A percentile compares a stretch with the other conserved stretches of the same genome.
phyloP scores from a whole-genome alignment of 2,329 filamentous ascomycete species.

The Diplodia seriata region DNA sequence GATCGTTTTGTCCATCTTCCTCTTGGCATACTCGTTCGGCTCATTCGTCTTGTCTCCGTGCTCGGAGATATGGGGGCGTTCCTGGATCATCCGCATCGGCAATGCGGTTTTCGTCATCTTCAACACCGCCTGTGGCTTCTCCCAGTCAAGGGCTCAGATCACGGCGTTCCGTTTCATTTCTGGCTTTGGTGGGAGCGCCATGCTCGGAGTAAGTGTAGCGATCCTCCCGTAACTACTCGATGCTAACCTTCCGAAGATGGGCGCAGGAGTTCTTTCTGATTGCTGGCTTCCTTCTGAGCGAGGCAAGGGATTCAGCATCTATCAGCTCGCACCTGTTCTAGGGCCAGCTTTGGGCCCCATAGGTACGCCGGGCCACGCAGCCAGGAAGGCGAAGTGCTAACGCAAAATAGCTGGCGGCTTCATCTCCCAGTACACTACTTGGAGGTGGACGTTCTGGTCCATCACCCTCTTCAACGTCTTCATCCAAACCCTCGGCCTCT shows the following conservation, averaged over 20 bases:
- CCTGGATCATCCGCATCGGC: conserved; percentile 46
- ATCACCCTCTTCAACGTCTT: conserved; percentile 51
- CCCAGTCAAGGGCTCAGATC: conserved; percentile 44
- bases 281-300: conserved; percentile 67
- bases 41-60: conserved; percentile 48
- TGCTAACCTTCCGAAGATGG: conserved; percentile 19
- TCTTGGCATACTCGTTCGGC: conserved; percentile 50
- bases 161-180: conserved; percentile 48
- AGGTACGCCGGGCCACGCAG: conserved; percentile 35
- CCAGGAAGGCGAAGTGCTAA: neutral
- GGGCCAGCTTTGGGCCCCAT: conserved; percentile 72
- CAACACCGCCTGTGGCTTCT: conserved; percentile 51
- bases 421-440: conserved; percentile 53
- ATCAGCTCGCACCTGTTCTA: conserved; percentile 68
- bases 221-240: neutral
- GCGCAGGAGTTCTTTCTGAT: conserved; percentile 55
- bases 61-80: conserved; percentile 47
- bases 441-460: conserved; percentile 60
- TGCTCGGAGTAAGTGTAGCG: conserved; percentile 46
- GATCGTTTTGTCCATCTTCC: conserved; percentile 49
- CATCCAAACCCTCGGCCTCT: conserved; percentile 52
- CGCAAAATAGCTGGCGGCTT: conserved; percentile 56
- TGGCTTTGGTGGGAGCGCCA: conserved; percentile 49
- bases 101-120: conserved; percentile 47
- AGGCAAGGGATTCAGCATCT: conserved; percentile 68